Evolutionary conservation across 768 basidiomycete species (phyloP).

Genomic region (Pleurotus eryngii): DNA sequence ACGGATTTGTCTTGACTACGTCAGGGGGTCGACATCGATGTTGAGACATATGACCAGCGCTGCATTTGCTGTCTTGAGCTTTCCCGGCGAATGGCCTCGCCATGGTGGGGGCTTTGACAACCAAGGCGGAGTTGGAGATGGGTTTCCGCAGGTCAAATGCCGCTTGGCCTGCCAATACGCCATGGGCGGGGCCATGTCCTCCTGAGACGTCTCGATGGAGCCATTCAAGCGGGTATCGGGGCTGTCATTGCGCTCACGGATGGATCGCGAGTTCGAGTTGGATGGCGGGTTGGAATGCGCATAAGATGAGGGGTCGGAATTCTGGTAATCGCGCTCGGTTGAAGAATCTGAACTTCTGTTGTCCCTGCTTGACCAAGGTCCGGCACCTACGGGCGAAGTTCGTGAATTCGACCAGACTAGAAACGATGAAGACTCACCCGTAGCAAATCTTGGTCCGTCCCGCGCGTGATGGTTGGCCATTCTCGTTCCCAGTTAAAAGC

Average conservation of each 20-base stretch:
- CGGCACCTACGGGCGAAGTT: neutral
- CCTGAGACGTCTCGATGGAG: constrained; percentile 42
- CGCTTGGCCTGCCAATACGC: constrained; percentile 88
- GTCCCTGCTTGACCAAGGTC: constrained; percentile 4
- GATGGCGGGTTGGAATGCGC: constrained; percentile 1
- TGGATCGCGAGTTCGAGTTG: constrained; percentile 1
- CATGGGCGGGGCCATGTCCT: constrained; percentile 55
- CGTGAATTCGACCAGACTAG: neutral
- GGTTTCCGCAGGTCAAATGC: constrained; percentile 88
- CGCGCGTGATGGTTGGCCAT: constrained; percentile 4
- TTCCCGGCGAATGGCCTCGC: constrained; percentile 77
- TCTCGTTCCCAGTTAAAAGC: neutral
- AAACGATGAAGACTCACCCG: neutral
- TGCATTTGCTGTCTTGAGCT: constrained; percentile 89
- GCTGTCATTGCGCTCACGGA: constrained; percentile 16
- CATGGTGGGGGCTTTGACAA: constrained; percentile 68
- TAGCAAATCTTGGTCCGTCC: neutral
- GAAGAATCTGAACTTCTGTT: constrained; percentile 5
- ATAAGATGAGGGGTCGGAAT: constrained; percentile 4
- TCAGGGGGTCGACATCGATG: constrained; percentile 99
- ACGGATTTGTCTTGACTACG: constrained; percentile 94
- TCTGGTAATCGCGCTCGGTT: constrained; percentile 7
- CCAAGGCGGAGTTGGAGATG: constrained; percentile 65
- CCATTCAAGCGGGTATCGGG: constrained; percentile 36
- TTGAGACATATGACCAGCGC: constrained; percentile 91